Evolutionary conservation across 2,329 filamentous ascomycete species (phyloP), one percentile per base, ranked within the genome.

Genomic region (Sarocladiaceae sp.): DNA sequence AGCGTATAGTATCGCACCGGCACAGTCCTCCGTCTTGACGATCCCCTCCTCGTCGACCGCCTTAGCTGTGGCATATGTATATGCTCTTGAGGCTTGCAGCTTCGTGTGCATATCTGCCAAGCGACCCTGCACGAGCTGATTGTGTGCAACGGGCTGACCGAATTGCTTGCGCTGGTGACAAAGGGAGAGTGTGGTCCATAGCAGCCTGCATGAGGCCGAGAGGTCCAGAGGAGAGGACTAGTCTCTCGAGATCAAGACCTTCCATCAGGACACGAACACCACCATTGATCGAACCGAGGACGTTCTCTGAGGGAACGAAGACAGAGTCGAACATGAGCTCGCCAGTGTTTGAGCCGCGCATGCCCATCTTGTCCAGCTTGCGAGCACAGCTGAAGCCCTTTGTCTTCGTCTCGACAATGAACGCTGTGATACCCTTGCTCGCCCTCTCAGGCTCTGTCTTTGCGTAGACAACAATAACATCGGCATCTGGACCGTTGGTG

Each of bases 81-180:
- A 97, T 2, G 91, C 81, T n/a, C 84, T 77, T 15, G 87, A 85
- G 11, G 88, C 91, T 62, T 89, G 86, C 54, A 94, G 81, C 70
- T 96, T 96, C 46, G 91, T 97, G 72, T 97, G 95, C 92, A 99
- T 97, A 68, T 97, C 92, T 52, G 94, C 91, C 42, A 97, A 78
- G 66, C 92, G 93, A 53, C 89, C 93, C 71, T 97, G 94, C 20
- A 97, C 80, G 56, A 97, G 78, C 70, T 99, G 94, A 69, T 96
- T 96, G 60, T 94, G 87, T 1, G 89, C 93, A 57, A 97, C 89
- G 2, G 93, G 93, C 7, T 69, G 74, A 52, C 86, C 87, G 66
- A 99, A 99, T 71, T 99, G 94, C 69, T 87, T 89, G 52, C 94
- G 83, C 60, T 88, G 82, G 69, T 99, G 94, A 87, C 86, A 65